Conservation (phyloP, 345 rosid species). For the Nasturtium officinale region DNA sequence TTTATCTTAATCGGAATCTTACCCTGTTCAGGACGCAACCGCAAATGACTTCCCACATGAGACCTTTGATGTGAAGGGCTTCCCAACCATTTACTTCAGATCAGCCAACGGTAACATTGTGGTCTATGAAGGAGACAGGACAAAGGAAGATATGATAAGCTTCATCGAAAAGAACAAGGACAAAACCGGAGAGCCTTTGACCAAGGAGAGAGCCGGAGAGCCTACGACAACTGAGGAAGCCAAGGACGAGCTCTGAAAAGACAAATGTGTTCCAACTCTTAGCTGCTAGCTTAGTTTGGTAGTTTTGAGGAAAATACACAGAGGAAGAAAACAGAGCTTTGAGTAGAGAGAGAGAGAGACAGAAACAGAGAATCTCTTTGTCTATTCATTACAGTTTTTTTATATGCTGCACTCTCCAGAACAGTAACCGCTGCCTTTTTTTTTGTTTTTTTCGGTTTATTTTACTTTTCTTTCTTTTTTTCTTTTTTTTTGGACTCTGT, state of each 20-base stretch:
- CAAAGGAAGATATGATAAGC: conserved; percentile 73
- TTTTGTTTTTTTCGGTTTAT: not conserved
- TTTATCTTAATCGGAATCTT: conserved; percentile 5
- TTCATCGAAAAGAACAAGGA: conserved; percentile 83
- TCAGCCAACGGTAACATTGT: conserved; percentile 67
- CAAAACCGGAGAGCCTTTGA: conserved; percentile 39
- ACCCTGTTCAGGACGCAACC: conserved; percentile 71
- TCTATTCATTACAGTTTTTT: conserved; percentile 11
- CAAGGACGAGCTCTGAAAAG: conserved; percentile 68
- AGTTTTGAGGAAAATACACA: conserved; percentile 39
- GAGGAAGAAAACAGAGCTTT: conserved; percentile 21
- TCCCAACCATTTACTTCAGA: conserved; percentile 78
- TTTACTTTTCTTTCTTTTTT: not conserved
- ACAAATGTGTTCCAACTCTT: conserved; percentile 36
- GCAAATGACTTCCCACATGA: conserved; percentile 71
- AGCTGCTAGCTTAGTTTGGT: conserved; percentile 42
- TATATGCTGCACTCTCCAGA: conserved; percentile 14
- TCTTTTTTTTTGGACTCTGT: not conserved
- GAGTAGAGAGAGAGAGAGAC: conserved; percentile 17
- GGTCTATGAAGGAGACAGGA: conserved; percentile 75
- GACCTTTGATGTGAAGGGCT: conserved; percentile 79
- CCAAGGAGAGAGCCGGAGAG: conserved; percentile 37
- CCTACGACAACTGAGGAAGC: conserved; percentile 18
- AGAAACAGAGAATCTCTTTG: conserved; percentile 19
- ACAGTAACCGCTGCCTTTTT: conserved; percentile 22